Conservation (phyloP, 2,329 filamentous ascomycete species). For the Verticillium albo-atrum region DNA sequence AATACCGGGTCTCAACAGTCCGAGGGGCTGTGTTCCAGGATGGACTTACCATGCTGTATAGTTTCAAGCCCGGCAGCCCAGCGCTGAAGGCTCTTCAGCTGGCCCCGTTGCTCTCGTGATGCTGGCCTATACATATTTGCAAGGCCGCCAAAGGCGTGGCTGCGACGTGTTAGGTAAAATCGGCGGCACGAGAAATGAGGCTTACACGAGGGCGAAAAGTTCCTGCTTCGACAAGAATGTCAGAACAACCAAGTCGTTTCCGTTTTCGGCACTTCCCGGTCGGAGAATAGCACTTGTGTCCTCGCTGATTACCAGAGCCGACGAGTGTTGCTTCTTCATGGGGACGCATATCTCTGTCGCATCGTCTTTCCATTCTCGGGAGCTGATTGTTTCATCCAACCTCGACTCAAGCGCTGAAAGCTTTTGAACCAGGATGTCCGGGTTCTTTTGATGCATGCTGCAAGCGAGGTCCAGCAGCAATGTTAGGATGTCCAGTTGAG, state of each 20-base stretch:
- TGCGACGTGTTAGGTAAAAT: constrained; percentile 18
- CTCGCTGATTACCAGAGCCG: constrained; percentile 46
- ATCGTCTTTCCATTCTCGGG: constrained; percentile 39
- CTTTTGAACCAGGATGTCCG: constrained; percentile 54
- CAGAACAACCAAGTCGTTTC: constrained; percentile 53
- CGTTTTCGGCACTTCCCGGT: constrained; percentile 37
- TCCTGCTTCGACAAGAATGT: constrained; percentile 58
- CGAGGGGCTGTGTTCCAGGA: not conserved
- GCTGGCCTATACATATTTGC: constrained; percentile 34
- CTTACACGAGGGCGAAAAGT: constrained; percentile 51
- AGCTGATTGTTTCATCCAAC: constrained; percentile 50
- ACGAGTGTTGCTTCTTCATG: constrained; percentile 45
- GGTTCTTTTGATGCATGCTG: constrained; percentile 59
- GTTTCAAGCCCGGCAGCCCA: constrained; percentile 39
- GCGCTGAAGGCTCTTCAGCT: constrained; percentile 23
- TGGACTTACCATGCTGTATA: constrained; percentile 41
- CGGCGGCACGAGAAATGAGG: constrained; percentile 6
- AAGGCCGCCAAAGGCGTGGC: constrained; percentile 52
- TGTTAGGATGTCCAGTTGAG: constrained; percentile 62
- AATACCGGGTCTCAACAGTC: not conserved
- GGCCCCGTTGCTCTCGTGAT: constrained; percentile 10
- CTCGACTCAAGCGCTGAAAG: constrained; percentile 56
- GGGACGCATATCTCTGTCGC: constrained; percentile 50
- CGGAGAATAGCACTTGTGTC: constrained; percentile 53
- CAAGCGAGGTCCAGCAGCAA: constrained; percentile 68